Base-by-base conservation (phyloP, 352 stramenopile species). In the Blastocystis sp. region DNA sequence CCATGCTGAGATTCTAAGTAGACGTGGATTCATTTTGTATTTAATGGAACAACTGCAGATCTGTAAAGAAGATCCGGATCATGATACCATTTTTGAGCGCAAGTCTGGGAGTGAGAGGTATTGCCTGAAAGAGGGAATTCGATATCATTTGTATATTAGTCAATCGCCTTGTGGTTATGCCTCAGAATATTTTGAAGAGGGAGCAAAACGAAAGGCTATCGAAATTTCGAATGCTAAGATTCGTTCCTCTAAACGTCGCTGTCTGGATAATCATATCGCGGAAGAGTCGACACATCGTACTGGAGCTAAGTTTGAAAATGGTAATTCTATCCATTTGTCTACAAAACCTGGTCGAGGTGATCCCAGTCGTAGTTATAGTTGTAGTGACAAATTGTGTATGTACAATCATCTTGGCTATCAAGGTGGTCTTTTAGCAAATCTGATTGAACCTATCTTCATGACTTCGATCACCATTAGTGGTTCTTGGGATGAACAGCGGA, bases 281-380 rank as follows among this genome's bases (percentile, higher is more conserved):
- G 46, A 65, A 27, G 71, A 66, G 49, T 11, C 24, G 1, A 74
- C 52, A 1, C 71, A 83, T 63, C 49, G 39, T 32, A 65, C 71
- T 14, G 71, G 71, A 32, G 71, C 71, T 27, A 83, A 83, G 46
- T 66, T 58, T 39, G 37, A 32, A 5, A 43, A 24, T 5, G 29
- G 11, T 3, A 27, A 59, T 21, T 19, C n/a, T 7, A 19, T 83
- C 7, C 27, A 43, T 11, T 37, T 83, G 9, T 83, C 71, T 29
- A 83, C 71, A 6, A 83, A 83, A 37, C 71, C 71, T 42, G 71
- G 71, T 0, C 32, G 71, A 83, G 71, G 71, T 43, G 71, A 83
- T 35, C 71, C 14, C 0, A 65, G 42, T 54, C 71, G 71, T 29
- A 83, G 71, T 46, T 83, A 83, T n/a, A 83, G 71, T 66, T 83